A percentile compares a stretch with the other conserved stretches of the same genome.
Conservation (phyloP, 1,139 yeast genomes). For the Geotrichum phurueaensis region DNA sequence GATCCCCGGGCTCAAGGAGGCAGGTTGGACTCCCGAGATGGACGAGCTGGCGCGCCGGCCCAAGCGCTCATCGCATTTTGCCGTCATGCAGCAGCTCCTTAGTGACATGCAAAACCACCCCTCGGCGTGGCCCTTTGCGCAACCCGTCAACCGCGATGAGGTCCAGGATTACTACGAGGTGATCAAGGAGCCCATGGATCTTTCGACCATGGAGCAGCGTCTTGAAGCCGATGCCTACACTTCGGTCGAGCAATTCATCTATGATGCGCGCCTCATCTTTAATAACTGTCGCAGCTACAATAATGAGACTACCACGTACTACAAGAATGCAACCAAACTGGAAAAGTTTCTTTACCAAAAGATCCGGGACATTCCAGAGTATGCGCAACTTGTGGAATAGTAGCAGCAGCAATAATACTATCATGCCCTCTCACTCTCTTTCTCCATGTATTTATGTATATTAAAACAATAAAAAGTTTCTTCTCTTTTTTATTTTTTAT, state of each 20-base stretch:
- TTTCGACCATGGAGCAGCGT: slow-evolving; percentile 86
- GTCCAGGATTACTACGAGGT: slow-evolving; percentile 96
- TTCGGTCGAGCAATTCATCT: slow-evolving; percentile 82
- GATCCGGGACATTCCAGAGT: slow-evolving; percentile 77
- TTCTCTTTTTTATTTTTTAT: background rate
- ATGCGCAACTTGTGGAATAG: slow-evolving; percentile 46
- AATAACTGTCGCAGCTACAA: slow-evolving; percentile 87
- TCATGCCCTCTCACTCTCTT: background rate
- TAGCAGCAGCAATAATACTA: no score
- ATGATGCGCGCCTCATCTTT: slow-evolving; percentile 80
- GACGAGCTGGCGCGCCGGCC: slow-evolving; percentile 94
- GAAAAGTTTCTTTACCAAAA: slow-evolving; percentile 81
- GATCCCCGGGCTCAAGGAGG: slow-evolving; percentile 83
- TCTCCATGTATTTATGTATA: background rate
- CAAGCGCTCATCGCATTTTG: slow-evolving; percentile 89
- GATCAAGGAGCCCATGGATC: slow-evolving; percentile 89
- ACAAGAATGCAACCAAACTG: slow-evolving; percentile 82
- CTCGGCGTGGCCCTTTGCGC: slow-evolving; percentile 97
- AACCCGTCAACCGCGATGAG: slow-evolving; percentile 87
- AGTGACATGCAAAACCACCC: slow-evolving; percentile 91
- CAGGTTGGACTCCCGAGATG: slow-evolving; percentile 99
- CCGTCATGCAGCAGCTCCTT: slow-evolving; percentile 81
- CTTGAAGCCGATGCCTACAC: slow-evolving; percentile 88
- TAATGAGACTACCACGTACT: slow-evolving; percentile 84
- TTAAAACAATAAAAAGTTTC: background rate